Evolutionary conservation across 805 yeast species (phyloP).

Genomic region (Saccharomycopsis schoenii): DNA sequence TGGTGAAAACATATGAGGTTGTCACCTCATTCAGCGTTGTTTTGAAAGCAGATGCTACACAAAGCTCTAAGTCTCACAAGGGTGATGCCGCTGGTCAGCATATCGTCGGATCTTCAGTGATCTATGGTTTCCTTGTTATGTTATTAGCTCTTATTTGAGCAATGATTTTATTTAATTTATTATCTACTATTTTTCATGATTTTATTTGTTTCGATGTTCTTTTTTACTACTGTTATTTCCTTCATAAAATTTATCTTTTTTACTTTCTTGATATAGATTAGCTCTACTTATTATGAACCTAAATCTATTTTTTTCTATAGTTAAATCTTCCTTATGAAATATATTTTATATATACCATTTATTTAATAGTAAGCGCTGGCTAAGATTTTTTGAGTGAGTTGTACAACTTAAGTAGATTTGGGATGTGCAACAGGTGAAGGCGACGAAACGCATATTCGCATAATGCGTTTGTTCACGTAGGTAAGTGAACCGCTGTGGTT

Average conservation of each 20-base stretch:
- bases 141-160: neutral
- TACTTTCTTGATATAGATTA: neutral
- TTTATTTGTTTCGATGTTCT: neutral
- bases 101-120: neutral
- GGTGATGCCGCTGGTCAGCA: constrained; percentile 2
- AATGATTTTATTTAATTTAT: neutral
- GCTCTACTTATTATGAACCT: neutral
- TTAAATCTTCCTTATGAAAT: neutral
- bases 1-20: neutral
- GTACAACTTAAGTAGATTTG: too few relatives aligned
- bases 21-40: neutral
- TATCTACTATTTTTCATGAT: neutral
- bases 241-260: neutral
- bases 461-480: too few relatives aligned
- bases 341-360: too few relatives aligned
- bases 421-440: too few relatives aligned
- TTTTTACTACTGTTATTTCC: neutral
- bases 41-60: neutral
- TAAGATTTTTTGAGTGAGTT: too few relatives aligned
- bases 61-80: neutral
- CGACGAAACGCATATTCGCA: too few relatives aligned
- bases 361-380: too few relatives aligned
- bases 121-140: neutral
- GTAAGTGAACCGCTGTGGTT: too few relatives aligned
- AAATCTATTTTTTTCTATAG: neutral